Conservation (phyloP, 176 grass and related monocot species). For the Puccinellia tenuiflora region DNA sequence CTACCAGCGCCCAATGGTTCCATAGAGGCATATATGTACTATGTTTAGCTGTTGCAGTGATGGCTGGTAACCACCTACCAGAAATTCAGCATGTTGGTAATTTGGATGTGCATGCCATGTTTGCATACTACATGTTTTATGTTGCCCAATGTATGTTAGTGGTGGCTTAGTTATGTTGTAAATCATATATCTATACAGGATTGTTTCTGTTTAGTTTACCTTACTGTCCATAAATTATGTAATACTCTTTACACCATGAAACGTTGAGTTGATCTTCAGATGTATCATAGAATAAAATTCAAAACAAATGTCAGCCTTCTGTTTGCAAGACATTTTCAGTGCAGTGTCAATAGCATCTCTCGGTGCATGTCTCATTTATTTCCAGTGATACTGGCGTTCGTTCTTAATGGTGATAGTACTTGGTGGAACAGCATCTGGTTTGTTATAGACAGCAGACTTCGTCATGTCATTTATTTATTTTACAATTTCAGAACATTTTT, state of each 20-base stretch:
- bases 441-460: background rate
- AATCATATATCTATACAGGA: constrained; percentile 29
- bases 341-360: background rate
- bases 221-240: constrained; percentile 37
- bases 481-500: background rate
- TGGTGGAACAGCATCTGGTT: background rate
- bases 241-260: constrained; percentile 3
- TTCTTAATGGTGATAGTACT: background rate
- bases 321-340: background rate
- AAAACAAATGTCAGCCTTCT: background rate
- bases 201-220: constrained; percentile 26
- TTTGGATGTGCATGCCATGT: constrained; percentile 5
- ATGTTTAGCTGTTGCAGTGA: background rate
- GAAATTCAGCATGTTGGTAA: background rate
- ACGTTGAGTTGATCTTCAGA: constrained; percentile 3
- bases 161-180: constrained; percentile 16
- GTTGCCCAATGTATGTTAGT: constrained; percentile 23
- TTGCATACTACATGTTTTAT: constrained; percentile 1
- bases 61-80: background rate
- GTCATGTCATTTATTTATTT: background rate
- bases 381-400: background rate
- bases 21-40: background rate
- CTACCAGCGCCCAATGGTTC: background rate
- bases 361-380: background rate
- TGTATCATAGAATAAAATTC: constrained; percentile 30